phyloP scores from a whole-genome alignment of 495 filamentous ascomycete genomes.

The Sabuloglossum arenarium region DNA sequence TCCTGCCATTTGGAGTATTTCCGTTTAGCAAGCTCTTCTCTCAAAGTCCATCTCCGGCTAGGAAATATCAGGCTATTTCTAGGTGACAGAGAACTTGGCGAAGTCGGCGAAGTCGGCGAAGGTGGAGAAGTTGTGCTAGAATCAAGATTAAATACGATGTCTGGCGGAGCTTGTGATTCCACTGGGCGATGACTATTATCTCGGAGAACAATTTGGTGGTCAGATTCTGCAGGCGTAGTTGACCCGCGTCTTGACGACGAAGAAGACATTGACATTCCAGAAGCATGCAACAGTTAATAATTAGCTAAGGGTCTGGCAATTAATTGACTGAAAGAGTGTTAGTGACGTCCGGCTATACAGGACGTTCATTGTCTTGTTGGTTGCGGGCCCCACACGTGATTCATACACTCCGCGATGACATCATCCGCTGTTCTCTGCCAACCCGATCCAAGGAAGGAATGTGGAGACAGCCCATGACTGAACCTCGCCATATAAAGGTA shows the following conservation, averaged over 20 bases:
- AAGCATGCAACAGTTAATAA: background rate
- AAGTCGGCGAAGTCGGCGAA: background rate
- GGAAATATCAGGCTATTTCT: background rate
- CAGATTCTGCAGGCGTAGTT: background rate
- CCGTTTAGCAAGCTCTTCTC: constrained; percentile 26
- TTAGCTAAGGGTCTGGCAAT: too few species aligned
- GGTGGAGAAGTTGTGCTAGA: background rate
- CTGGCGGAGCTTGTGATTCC: background rate
- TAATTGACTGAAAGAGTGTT: too few species aligned
- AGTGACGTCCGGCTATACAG: background rate
- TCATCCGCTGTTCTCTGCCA: background rate
- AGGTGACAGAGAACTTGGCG: background rate
- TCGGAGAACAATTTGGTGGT: constrained; percentile 1
- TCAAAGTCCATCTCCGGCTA: constrained; percentile 18
- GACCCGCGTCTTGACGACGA: background rate
- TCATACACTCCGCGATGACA: background rate
- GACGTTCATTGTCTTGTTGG: too few species aligned
- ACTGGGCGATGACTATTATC: background rate
- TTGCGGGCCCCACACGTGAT: background rate
- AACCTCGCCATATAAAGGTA: background rate
- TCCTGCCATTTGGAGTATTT: constrained; percentile 46
- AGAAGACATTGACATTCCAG: background rate
- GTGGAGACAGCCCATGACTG: background rate
- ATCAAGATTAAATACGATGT: constrained; percentile 1
- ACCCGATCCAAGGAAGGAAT: background rate